Percentiles rank a stretch among this genome's conserved stretches.
Conservation (phyloP, 1,139 yeast species). For the Magnusiomyces paraingens region DNA sequence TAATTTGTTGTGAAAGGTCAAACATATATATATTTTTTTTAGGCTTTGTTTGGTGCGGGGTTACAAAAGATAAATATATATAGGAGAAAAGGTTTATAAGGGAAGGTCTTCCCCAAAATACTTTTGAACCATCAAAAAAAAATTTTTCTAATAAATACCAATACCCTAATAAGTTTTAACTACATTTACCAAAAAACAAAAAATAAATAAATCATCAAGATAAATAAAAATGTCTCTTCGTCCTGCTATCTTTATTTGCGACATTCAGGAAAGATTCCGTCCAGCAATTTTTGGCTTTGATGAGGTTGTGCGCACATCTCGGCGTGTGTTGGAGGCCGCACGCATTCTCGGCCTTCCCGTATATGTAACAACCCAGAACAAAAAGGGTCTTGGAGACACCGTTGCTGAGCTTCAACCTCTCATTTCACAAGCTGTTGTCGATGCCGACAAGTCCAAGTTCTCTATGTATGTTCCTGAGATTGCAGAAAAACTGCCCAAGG, state of each 20-base stretch:
- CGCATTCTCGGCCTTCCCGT: conserved; percentile 23
- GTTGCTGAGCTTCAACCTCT: conserved; percentile 23
- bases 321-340: conserved; percentile 22
- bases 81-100: no score
- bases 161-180: background rate
- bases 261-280: conserved; percentile 25
- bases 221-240: conserved; percentile 7
- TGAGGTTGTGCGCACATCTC: conserved; percentile 22
- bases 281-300: conserved; percentile 21
- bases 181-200: background rate
- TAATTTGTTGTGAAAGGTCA: background rate
- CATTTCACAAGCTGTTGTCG: conserved; percentile 19
- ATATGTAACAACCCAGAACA: conserved; percentile 27
- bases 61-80: background rate
- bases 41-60: background rate
- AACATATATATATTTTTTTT: background rate
- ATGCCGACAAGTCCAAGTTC: conserved; percentile 27
- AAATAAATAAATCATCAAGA: no score
- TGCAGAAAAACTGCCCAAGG: conserved; percentile 18
- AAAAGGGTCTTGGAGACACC: conserved; percentile 25
- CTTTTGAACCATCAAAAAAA: no score
- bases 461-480: conserved; percentile 26
- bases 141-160: background rate
- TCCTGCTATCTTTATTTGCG: conserved; percentile 28
- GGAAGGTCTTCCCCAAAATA: no score